Conservation (phyloP, 139 green algal species). For the Micractinium conductrix region DNA sequence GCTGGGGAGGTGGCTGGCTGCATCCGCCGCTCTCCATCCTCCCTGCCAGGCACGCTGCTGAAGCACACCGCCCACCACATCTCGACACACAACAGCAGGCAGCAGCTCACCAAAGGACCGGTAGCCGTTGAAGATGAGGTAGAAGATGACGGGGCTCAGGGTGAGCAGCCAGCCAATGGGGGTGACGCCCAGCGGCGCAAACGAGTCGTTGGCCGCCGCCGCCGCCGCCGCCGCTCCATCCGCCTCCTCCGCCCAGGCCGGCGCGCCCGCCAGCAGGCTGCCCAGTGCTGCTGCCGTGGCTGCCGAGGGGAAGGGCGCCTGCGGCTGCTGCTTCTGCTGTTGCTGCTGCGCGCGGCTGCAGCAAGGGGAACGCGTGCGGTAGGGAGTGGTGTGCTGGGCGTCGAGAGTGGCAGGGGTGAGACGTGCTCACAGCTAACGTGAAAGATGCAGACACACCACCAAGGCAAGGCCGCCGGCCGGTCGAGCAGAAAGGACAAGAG, state of each 20-base stretch:
- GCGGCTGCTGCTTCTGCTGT: neutral
- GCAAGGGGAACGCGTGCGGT: too few relatives aligned
- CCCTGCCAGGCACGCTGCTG: too few relatives aligned
- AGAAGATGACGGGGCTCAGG: constrained; percentile 30
- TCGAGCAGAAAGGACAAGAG: too few relatives aligned
- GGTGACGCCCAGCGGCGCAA: neutral
- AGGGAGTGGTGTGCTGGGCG: too few relatives aligned
- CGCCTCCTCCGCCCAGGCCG: neutral
- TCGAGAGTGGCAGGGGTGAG: too few relatives aligned
- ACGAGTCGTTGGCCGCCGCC: neutral
- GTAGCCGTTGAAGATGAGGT: constrained; percentile 38
- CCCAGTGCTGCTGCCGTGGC: neutral
- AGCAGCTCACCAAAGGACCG: too few relatives aligned
- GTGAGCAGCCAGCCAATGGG: neutral
- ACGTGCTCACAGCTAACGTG: too few relatives aligned
- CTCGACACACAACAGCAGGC: too few relatives aligned
- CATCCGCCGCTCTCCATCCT: neutral
- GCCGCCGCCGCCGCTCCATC: neutral
- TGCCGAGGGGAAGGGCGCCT: neutral
- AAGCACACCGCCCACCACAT: too few relatives aligned
- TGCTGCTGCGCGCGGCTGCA: neutral
- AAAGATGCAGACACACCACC: too few relatives aligned
- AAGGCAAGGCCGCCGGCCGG: too few relatives aligned
- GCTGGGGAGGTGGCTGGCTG: neutral
- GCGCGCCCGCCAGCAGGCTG: neutral